Evolutionary conservation across 208 protist species (phyloP).

Genomic region (Naegleria gruberi): DNA sequence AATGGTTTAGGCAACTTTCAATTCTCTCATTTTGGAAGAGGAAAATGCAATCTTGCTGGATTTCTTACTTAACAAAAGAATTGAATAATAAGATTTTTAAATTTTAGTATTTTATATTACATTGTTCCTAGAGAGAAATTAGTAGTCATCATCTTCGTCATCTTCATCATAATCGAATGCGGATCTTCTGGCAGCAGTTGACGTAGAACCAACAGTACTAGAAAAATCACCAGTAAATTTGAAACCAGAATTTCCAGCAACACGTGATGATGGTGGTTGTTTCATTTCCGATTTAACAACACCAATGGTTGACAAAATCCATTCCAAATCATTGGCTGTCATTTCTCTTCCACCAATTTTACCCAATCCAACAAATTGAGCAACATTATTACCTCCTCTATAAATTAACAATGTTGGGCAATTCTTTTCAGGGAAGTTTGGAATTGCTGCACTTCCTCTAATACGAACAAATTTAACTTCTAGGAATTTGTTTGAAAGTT

Average conservation of each 20-base stretch:
- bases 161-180: not conserved
- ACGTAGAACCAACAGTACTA: not conserved
- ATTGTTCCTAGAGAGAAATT: no score
- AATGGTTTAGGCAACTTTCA: no score
- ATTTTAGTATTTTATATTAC: no score
- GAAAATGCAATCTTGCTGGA: no score
- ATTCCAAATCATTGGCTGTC: not conserved
- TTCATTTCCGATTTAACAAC: not conserved
- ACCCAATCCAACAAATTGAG: not conserved
- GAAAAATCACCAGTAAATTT: not conserved
- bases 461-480: not conserved
- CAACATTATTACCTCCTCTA: not conserved
- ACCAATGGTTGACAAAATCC: not conserved
- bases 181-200: not conserved
- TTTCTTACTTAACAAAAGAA: no score
- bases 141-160: not conserved
- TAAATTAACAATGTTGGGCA: slow-evolving; percentile 7
- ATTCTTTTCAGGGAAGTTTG: not conserved
- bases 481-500: not conserved
- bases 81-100: no score
- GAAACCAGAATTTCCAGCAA: not conserved
- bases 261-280: not conserved
- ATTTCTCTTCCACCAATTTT: not conserved
- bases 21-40: no score
- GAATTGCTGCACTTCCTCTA: not conserved